Percentiles rank a stretch among this genome's conserved stretches.
phyloP scores from a whole-genome alignment of 768 basidiomycete genomes.

The Gloeostereum incarnatum region DNA sequence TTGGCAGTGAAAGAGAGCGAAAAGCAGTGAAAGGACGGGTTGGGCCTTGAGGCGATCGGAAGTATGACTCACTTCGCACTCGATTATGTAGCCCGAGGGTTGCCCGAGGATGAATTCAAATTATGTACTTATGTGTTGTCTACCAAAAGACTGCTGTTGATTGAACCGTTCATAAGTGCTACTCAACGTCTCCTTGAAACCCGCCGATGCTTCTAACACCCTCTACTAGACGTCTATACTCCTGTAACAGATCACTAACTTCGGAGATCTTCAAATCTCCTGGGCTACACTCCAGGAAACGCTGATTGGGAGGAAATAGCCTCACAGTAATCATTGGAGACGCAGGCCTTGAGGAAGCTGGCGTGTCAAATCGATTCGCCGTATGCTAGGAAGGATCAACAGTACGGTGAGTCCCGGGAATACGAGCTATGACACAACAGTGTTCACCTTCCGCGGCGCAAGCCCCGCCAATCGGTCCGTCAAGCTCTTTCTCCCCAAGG shows the following conservation, averaged over 20 bases:
- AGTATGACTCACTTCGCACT: too few relatives aligned
- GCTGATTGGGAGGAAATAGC: conserved; percentile 52
- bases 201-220: conserved; percentile 52
- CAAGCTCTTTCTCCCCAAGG: conserved; percentile 50
- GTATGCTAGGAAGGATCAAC: conserved; percentile 11
- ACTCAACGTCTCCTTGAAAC: conserved; percentile 31
- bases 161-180: too few relatives aligned
- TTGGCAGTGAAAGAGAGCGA: too few relatives aligned
- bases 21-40: too few relatives aligned
- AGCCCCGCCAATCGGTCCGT: conserved; percentile 70
- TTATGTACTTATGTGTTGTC: too few relatives aligned
- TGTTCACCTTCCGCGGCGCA: neutral
- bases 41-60: too few relatives aligned
- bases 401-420: conserved; percentile 20
- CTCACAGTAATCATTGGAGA: conserved; percentile 27
- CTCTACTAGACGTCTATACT: conserved; percentile 75
- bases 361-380: conserved; percentile 20
- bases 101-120: too few relatives aligned
- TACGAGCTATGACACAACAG: neutral
- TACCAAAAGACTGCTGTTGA: too few relatives aligned
- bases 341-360: conserved; percentile 26
- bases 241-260: conserved; percentile 67
- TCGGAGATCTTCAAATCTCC: conserved; percentile 80
- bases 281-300: conserved; percentile 63
- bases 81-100: too few relatives aligned